Evolutionary conservation across 208 protist genomes (phyloP).

Genomic region (Trypanosomatidae sp.): DNA sequence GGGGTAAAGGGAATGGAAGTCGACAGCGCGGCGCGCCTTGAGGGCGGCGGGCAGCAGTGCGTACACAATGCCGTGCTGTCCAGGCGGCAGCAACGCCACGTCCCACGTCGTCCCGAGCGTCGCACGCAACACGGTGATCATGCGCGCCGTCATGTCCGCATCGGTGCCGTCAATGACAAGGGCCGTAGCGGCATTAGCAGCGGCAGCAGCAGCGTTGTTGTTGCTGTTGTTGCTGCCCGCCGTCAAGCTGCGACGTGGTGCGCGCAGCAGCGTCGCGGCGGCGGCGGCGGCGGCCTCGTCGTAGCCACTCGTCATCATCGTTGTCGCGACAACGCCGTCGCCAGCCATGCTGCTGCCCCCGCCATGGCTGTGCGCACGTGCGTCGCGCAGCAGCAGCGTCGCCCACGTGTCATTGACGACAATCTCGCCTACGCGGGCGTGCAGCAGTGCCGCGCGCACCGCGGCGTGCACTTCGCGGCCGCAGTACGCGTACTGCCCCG

Average conservation of each 20-base stretch:
- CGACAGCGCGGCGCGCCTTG: conserved; percentile 43
- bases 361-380: conserved; percentile 10
- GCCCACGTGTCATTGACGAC: conserved; percentile 53
- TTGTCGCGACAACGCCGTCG: conserved; percentile 5
- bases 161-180: not conserved
- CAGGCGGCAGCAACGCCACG: conserved; percentile 21
- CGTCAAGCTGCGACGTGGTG: not conserved
- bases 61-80: conserved; percentile 14
- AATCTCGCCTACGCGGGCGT: conserved; percentile 57
- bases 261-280: not conserved
- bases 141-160: not conserved
- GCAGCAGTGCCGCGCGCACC: conserved; percentile 25
- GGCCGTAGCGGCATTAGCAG: not conserved
- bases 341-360: not conserved
- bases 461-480: conserved; percentile 41
- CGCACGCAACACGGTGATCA: conserved; percentile 8
- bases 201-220: not conserved
- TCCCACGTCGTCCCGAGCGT: conserved; percentile 46
- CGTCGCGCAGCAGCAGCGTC: conserved; percentile 25
- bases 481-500: conserved; percentile 46
- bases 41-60: conserved; percentile 51
- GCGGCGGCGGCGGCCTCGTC: not conserved
- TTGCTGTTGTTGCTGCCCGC: not conserved
- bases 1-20: conserved; percentile 21
- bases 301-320: not conserved